Evolutionary conservation across 345 rosid genomes (phyloP).

Genomic region (Combretum micranthum): DNA sequence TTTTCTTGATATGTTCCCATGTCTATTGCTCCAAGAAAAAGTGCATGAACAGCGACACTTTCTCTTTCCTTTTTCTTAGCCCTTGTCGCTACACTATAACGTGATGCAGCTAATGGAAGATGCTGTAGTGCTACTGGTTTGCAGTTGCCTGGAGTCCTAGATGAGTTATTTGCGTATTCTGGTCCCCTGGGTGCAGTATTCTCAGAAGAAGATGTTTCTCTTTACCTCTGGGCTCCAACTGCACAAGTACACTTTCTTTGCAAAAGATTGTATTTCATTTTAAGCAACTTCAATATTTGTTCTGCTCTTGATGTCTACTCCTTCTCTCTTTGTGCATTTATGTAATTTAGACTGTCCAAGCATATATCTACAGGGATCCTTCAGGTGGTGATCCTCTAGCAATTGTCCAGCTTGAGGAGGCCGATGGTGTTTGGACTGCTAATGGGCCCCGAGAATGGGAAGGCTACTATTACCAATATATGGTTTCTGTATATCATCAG

Average conservation of each 20-base stretch:
- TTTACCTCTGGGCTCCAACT: conserved; percentile 89
- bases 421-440: conserved; percentile 69
- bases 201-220: conserved; percentile 43
- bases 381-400: conserved; percentile 41
- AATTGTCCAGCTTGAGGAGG: conserved; percentile 44
- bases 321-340: conserved; percentile 19
- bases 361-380: conserved; percentile 45
- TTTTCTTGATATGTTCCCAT: too few species aligned
- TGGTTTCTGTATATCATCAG: conserved; percentile 75
- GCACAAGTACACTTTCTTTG: conserved; percentile 51
- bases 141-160: conserved; percentile 81
- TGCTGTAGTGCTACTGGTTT: conserved; percentile 58
- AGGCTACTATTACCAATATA: conserved; percentile 77
- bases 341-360: conserved; percentile 50
- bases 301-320: neutral
- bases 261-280: neutral
- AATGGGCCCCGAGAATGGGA: conserved; percentile 68
- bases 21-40: too few species aligned
- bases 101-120: conserved; percentile 50
- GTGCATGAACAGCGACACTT: too few species aligned
- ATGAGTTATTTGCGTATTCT: conserved; percentile 70
- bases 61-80: too few species aligned
- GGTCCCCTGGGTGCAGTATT: conserved; percentile 88
- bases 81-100: too few species aligned
- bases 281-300: neutral